Percentiles rank a stretch among this genome's conserved stretches.
These are phyloP conservation scores for Phaffia tasmanica DNA, from an alignment of 768 basidiomycete species.

Conservation along the genomic window DNA sequence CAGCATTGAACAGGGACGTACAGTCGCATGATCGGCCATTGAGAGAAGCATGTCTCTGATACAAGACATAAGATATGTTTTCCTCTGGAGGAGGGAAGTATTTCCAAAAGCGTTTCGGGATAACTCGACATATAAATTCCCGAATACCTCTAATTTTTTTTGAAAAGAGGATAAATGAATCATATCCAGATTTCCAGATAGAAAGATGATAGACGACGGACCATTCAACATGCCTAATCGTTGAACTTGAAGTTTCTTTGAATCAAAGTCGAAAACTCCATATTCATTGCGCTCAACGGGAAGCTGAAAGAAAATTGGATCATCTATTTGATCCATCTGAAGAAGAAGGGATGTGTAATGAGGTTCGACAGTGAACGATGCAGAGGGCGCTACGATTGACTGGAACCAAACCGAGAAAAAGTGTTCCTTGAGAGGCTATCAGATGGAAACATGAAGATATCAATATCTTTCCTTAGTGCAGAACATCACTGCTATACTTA, in stretches of 20 bases:
- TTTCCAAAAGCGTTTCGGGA: constrained; percentile 10
- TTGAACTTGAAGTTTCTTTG: constrained; percentile 22
- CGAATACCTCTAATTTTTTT: constrained; percentile 42
- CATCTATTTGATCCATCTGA: constrained; percentile 13
- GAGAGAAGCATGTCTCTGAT: constrained; percentile 17
- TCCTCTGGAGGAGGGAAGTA: constrained; percentile 7
- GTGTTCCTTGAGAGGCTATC: constrained; percentile 27
- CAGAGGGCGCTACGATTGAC: constrained; percentile 27
- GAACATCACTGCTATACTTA: constrained; percentile 3
- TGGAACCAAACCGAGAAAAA: constrained; percentile 30
- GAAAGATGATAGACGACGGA: constrained; percentile 8
- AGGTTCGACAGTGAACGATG: constrained; percentile 28
- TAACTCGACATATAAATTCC: constrained; percentile 35
- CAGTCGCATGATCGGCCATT: constrained; percentile 3
- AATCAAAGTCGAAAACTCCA: constrained; percentile 15
- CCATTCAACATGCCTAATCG: constrained; percentile 24
- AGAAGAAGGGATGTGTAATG: constrained; percentile 25
- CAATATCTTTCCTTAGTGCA: no score
- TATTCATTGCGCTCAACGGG: not conserved
- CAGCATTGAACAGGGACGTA: not conserved
- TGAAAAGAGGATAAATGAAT: constrained; percentile 33
- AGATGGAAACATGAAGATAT: not conserved
- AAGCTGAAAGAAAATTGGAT: constrained; percentile 11
- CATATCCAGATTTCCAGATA: constrained; percentile 37
- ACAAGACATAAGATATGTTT: constrained; percentile 15